Percentiles rank a stretch among this genome's conserved stretches.
Conservation (phyloP, 345 rosid species). For the Anacardium occidentale region DNA sequence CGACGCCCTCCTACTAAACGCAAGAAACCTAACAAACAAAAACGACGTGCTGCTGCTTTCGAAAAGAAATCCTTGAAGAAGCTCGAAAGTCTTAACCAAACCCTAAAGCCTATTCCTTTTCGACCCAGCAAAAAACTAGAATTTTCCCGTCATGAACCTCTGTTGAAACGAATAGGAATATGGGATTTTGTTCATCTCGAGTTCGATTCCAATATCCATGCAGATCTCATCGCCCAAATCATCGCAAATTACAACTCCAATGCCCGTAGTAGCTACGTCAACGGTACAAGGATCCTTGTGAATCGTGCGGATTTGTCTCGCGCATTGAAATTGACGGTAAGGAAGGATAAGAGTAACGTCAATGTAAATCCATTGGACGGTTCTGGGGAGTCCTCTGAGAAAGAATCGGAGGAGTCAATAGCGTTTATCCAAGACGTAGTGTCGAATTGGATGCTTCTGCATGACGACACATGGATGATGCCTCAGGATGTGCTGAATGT, state of each 20-base stretch:
- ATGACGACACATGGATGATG: conserved; percentile 81
- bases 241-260: conserved; percentile 48
- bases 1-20: conserved; percentile 38
- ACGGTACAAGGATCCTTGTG: conserved; percentile 49
- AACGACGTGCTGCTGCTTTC: conserved; percentile 22
- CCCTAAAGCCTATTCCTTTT: conserved; percentile 65
- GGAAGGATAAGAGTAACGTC: conserved; percentile 43
- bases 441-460: conserved; percentile 63
- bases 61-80: conserved; percentile 47
- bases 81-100: conserved; percentile 45
- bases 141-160: conserved; percentile 51
- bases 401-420: conserved; percentile 47
- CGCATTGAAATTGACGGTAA: conserved; percentile 62
- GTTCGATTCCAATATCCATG: conserved; percentile 49
- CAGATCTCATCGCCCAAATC: conserved; percentile 57
- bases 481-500: conserved; percentile 53
- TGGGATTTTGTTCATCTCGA: conserved; percentile 85
- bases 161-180: conserved; percentile 60
- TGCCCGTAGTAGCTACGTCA: conserved; percentile 56
- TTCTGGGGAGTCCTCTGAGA: conserved; percentile 20
- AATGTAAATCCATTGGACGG: conserved; percentile 22
- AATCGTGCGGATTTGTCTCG: conserved; percentile 79
- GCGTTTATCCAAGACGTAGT: conserved; percentile 57
- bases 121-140: conserved; percentile 55
- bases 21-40: conserved; percentile 35